Conservation (phyloP, 176 grass and related monocot species). For the barley (Hordeum vulgare) region MorexV3_pseudomolecules_assembly NC_058523.1:532197867-532198366, state of each 20-base stretch:
- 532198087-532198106: conserved; percentile 62
- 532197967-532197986: conserved; percentile 60
- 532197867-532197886: conserved; percentile 46
- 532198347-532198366: conserved; percentile 41
- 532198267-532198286: conserved; percentile 50
- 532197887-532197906: conserved; percentile 72
- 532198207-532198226: conserved; percentile 51
- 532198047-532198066: conserved; percentile 47
- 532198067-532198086: conserved; percentile 40
- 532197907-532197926: conserved; percentile 67
- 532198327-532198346: conserved; percentile 49
- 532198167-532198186: conserved; percentile 54
- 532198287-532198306: conserved; percentile 36
- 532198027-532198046: conserved; percentile 47
- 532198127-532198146: conserved; percentile 62
- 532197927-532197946: conserved; percentile 38
- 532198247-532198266: conserved; percentile 52
- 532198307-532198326: conserved; percentile 43
- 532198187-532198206: conserved; percentile 50
- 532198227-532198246: conserved; percentile 35
- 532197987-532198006: conserved; percentile 54
- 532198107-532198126: conserved; percentile 59
- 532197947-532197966: conserved; percentile 63
- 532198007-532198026: conserved; percentile 55
- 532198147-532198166: conserved; percentile 48